A percentile compares a stretch with the other conserved stretches of the same genome.
phyloP scores from a whole-genome alignment of 1,139 yeast genomes.

The Debaryomyces udenii region DNA sequence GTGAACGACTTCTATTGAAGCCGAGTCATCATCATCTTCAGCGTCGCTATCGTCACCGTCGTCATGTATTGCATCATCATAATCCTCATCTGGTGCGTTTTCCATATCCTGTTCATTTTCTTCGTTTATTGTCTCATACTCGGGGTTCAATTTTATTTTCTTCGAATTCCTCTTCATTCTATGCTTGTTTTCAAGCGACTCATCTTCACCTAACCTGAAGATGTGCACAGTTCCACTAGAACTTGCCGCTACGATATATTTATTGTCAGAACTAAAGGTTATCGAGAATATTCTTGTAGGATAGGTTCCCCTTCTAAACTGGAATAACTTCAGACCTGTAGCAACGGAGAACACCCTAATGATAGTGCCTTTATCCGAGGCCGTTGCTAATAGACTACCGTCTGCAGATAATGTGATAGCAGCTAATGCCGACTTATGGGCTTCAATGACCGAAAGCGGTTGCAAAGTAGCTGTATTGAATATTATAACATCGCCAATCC shows the following conservation, averaged over 20 bases:
- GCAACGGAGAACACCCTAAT: constrained; percentile 85
- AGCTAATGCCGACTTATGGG: constrained; percentile 86
- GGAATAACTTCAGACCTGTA: constrained; percentile 80
- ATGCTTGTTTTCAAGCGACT: constrained; percentile 50
- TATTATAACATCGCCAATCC: constrained; percentile 86
- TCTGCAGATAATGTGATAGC: constrained; percentile 77
- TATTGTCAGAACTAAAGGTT: constrained; percentile 75
- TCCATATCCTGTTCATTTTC: constrained; percentile 26
- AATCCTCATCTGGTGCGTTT: constrained; percentile 37
- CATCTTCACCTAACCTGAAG: constrained; percentile 70
- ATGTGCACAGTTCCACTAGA: constrained; percentile 94
- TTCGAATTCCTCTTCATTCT: constrained; percentile 30
- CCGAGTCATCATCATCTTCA: constrained; percentile 32
- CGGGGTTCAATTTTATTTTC: constrained; percentile 18
- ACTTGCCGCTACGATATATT: constrained; percentile 78
- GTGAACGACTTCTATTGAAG: constrained; percentile 26
- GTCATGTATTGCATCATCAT: constrained; percentile 27
- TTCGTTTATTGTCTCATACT: constrained; percentile 35
- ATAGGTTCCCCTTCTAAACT: constrained; percentile 92
- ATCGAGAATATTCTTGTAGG: constrained; percentile 88
- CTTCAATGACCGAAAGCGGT: constrained; percentile 88
- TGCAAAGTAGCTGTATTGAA: constrained; percentile 78
- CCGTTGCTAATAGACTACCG: constrained; percentile 86
- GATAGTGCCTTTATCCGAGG: constrained; percentile 94
- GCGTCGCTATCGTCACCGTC: constrained; percentile 36